Evolutionary conservation across 768 basidiomycete species (phyloP), one percentile per base, ranked within the genome.

Genomic region (Megacollybia marginata): DNA sequence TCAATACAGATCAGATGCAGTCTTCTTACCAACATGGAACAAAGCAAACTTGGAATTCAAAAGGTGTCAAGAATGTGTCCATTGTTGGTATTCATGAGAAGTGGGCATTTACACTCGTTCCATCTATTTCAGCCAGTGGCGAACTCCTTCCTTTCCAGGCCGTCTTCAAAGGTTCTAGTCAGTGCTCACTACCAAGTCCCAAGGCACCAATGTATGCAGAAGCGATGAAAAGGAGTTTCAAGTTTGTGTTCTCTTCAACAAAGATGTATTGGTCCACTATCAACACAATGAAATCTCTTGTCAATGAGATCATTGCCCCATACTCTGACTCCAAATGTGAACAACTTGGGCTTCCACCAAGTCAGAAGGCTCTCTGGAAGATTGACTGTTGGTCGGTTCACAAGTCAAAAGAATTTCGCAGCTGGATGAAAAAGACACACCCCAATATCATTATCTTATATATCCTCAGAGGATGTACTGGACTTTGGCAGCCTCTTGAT

Each of bases 301-400:
- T 63, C 19, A 35, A 48, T 8, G 31, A 60, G 5, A 56, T 62
- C 6, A 48, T 64, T 13, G 48, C 48, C 1, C 60, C 60, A 9
- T 60, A 59, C 49, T 57, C 57, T 23, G 43, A 49, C 4, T 5
- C 2, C 12, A 43, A 48, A 28, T 48, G 50, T 31, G 10, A 12
- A 7, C 6, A 32, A 31, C 7, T 52, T 48, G 6, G 16, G 18
- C 6, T 43, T 40, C 11, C 53, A 54, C 40, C 44, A 59, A 55
- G 15, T 50, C 55, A 61, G 40, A n/a, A n/a, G n/a, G n/a, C n/a
- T n/a, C 18, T 69, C 43, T 65, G 62, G 62, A 49, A 57, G 16
- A 67, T 71, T 33, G 65, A 71, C 46, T 47, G 52, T 33, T 70
- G 65, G 64, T 64, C 65, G 0, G 70, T 72, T 13, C 72, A 74